Evolutionary conservation across 257 asterid genomes (phyloP).

Genomic region (Thymus quinquecostatus): DNA sequence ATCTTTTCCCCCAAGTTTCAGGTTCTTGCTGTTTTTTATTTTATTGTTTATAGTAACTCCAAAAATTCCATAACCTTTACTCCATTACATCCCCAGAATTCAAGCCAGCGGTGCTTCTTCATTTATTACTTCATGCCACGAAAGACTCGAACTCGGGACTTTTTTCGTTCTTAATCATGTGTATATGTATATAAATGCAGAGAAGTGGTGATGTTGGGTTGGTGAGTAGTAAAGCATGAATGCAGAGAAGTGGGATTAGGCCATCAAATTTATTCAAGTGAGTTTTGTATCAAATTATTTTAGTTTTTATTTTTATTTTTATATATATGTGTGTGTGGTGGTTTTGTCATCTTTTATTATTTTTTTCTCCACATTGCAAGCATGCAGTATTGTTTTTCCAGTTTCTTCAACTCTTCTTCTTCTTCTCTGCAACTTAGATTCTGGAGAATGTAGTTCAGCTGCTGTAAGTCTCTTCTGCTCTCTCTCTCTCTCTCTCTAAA

Average conservation of each 20-base stretch:
- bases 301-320: neutral
- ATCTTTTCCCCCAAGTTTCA: neutral
- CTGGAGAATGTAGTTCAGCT: neutral
- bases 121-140: conserved; percentile 17
- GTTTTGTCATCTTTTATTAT: neutral
- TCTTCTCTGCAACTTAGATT: neutral
- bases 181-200: neutral
- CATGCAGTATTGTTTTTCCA: conserved; percentile 29
- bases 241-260: conserved; percentile 5
- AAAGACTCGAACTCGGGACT: no score
- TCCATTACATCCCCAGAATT: conserved; percentile 18
- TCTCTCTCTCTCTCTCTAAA: neutral
- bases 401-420: neutral
- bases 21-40: conserved; percentile 26
- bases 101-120: conserved; percentile 36
- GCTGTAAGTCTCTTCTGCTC: neutral
- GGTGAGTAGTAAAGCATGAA: conserved; percentile 27
- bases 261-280: conserved; percentile 26
- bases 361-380: conserved; percentile 22
- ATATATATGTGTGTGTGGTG: neutral
- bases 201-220: conserved; percentile 28
- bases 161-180: neutral
- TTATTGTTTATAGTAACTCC: neutral
- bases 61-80: conserved; percentile 8
- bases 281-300: conserved; percentile 15